Evolutionary conservation across 1,139 yeast species (phyloP), one percentile per base, ranked within the genome.

Genomic region (Lodderomyces theae): DNA sequence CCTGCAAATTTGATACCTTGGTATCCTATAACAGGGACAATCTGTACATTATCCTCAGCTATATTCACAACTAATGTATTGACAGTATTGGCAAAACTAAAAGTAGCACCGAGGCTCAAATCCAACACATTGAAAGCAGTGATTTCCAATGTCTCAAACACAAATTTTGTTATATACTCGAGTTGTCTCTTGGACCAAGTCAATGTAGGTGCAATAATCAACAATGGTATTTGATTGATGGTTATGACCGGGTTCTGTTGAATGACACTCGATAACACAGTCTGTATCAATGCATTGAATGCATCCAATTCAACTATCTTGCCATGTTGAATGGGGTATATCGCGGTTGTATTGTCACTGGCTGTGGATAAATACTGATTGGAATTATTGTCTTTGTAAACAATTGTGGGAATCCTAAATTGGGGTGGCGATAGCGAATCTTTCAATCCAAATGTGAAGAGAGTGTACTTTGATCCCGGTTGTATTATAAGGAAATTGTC

Each of bases 391-490:
- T 78, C 76, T 46, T 67, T 69, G 59, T 80, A 89, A 7, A 90
- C 95, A 24, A 72, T 70, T 0, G 96, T 80, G 10, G 96, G 95
- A 30, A 89, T 69, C 45, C 79, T 79, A 50, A 77, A 77, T 36
- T 80, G 77, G 1, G 97, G 95, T 2, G 95, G 89, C 3, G 86
- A 66, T 48, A 87, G 72, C 1, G 87, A 74, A 49, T 90, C 97
- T 40, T 80, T 82, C 34, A 90, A 67, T 2, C 97, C 97, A 57
- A 86, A 82, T 51, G 85, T 84, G 34, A 86, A 86, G 42, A 83
- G 66, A 1, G 97, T 87, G 42, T 74, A 65, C 42, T 67, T 71
- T 2, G 95, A 82, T n/a, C 96, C 96, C 1, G 95, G 88, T 45
- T 87, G 82, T 34, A 90, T 77, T 39, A 89, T 77, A 64, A 73